Conservation (phyloP, 1,284 basidiomycete species). For the Cryptococcus sp. region DNA sequence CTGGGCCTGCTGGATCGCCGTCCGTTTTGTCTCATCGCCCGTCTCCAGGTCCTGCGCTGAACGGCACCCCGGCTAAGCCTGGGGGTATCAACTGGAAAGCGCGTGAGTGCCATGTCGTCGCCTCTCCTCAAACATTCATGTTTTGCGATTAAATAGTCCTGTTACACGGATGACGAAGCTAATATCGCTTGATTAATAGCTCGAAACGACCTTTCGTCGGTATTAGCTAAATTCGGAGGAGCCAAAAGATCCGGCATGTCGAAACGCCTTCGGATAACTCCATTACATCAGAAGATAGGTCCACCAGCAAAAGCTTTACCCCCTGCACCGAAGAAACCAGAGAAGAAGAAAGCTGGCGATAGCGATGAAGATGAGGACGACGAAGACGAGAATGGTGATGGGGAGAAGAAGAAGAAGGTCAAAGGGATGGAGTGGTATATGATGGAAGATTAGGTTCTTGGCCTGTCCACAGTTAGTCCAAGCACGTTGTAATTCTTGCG, state of each 20-base stretch:
- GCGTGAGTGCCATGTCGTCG: slow-evolving; percentile 24
- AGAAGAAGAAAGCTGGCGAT: slow-evolving; percentile 42
- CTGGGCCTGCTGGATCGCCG: slow-evolving; percentile 5
- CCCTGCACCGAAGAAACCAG: slow-evolving; percentile 47
- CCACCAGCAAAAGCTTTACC: slow-evolving; percentile 47
- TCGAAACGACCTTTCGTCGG: slow-evolving; percentile 45
- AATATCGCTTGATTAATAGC: slow-evolving; percentile 24
- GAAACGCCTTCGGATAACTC: slow-evolving; percentile 36
- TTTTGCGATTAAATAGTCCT: background rate
- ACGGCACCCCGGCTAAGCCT: slow-evolving; percentile 19
- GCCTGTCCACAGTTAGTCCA: too few species aligned
- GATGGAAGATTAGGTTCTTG: slow-evolving; percentile 39
- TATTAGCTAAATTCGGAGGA: slow-evolving; percentile 46
- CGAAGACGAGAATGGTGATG: slow-evolving; percentile 39
- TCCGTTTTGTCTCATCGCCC: slow-evolving; percentile 10
- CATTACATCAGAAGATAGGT: slow-evolving; percentile 49
- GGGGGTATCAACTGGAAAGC: slow-evolving; percentile 42
- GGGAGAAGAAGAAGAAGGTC: slow-evolving; percentile 32
- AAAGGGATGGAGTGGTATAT: slow-evolving; percentile 49
- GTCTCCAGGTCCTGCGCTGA: slow-evolving; percentile 29
- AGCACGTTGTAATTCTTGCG: too few species aligned
- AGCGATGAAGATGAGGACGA: slow-evolving; percentile 43
- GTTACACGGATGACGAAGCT: background rate
- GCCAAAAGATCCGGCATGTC: slow-evolving; percentile 49
- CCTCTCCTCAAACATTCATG: background rate